Evolutionary conservation across 2,329 filamentous ascomycete genomes (phyloP), one percentile per base, ranked within the genome.

Genomic region (Colletotrichum plurivorum): DNA sequence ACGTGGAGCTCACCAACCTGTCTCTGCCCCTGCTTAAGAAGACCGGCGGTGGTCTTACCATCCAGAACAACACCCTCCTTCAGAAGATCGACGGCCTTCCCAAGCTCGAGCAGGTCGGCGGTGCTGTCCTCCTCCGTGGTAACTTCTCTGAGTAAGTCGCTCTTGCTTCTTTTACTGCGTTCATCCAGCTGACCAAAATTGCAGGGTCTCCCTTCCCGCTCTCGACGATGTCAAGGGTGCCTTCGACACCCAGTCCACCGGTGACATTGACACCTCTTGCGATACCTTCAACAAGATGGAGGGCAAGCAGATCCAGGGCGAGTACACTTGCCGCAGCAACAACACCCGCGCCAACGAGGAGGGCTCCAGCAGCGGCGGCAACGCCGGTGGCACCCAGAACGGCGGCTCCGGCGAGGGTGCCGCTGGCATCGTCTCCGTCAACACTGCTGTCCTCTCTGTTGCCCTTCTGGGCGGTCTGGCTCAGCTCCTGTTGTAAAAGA

Each of bases 41-140:
- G 63, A 88, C 97, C 76, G 89, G 88, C 74, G 95, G 94, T 84
- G 94, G 92, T 79, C 89, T 97, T 79, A 90, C 92, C 75, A 89
- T 99, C 77, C 92, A 93, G 82, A 97, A 97, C 89, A 98, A 98
- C 91, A 93, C 94, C 70, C 84, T 85, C 64, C 88, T 98, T 41
- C 75, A 82, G 65, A 79, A 84, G 70, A 85, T 98, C 65, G 81
- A 88, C 72, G 89, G 89, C 41, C 93, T 98, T 83, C 86, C 88
- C 71, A 78, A 85, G 72, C 88, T 99, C 31, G 78, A 88, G 77
- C 88, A 84, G 63, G 89, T 98, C 68, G 88, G 86, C 72, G 95
- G 95, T 83, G 94, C 94, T 76, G 86, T 98, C 77, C 92, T 94
- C 80, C 89, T 97, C 80, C 90, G 91, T 75, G 96, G 96, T 76